A percentile compares a stretch with the other conserved stretches of the same genome.
These are phyloP conservation scores for Vitis amurensis DNA, from an alignment of 164 flowering plant species.

Conservation along the genomic window DNA sequence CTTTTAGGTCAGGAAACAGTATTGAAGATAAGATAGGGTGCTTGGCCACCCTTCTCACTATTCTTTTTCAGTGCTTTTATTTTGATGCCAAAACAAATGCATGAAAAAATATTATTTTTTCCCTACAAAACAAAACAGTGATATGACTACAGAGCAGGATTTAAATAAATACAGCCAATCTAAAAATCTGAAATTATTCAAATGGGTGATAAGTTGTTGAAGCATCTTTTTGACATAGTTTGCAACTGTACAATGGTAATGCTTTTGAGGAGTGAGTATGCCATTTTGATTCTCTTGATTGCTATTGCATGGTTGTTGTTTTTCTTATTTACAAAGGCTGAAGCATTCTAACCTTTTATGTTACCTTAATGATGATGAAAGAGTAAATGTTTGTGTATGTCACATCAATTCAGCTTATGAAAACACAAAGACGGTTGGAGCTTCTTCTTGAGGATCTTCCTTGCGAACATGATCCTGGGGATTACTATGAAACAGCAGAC, in stretches of 20 bases:
- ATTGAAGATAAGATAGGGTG: no score
- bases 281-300: neutral
- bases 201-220: neutral
- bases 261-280: neutral
- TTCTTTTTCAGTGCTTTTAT: no score
- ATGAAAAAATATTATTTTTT: no score
- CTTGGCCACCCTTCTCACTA: no score
- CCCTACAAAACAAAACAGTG: no score
- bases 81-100: no score
- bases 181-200: neutral
- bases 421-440: slow-evolving; percentile 69
- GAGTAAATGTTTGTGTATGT: neutral
- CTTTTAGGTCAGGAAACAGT: no score
- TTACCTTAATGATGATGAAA: neutral
- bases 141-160: no score
- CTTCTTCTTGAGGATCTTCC: slow-evolving; percentile 91
- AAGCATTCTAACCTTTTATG: neutral
- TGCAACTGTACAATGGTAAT: neutral
- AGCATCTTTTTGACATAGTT: neutral
- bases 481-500: slow-evolving; percentile 78
- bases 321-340: neutral
- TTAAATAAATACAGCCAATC: neutral
- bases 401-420: slow-evolving; percentile 55
- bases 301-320: neutral
- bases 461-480: slow-evolving; percentile 69